Evolutionary conservation across 2,329 filamentous ascomycete species (phyloP).

Genomic region (Ceratocystis colombiana): DNA sequence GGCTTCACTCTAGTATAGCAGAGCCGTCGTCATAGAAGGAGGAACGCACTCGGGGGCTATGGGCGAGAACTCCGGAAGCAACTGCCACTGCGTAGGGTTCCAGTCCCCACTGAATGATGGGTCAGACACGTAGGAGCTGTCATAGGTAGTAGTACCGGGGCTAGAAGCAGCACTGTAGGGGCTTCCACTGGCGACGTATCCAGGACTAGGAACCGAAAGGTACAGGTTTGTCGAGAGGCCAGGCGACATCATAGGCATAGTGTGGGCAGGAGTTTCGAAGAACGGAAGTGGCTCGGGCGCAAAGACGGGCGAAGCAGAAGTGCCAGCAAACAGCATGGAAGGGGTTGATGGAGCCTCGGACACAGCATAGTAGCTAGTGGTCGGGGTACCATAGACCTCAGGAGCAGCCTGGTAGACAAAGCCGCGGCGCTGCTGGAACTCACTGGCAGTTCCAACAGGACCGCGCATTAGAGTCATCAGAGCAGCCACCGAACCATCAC

Average conservation of each 20-base stretch:
- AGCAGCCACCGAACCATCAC: not conserved
- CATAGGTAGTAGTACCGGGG: constrained; percentile 21
- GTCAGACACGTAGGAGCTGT: constrained; percentile 20
- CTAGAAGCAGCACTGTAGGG: constrained; percentile 23
- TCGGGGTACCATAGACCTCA: constrained; percentile 20
- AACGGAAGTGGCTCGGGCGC: constrained; percentile 15
- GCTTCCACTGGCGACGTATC: constrained; percentile 17
- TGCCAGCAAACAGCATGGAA: constrained; percentile 17
- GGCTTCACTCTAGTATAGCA: constrained; percentile 21
- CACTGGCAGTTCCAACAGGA: constrained; percentile 16
- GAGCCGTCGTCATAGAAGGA: constrained; percentile 22
- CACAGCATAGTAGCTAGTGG: constrained; percentile 21
- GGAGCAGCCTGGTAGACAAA: constrained; percentile 16
- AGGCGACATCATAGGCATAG: constrained; percentile 23
- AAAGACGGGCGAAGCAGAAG: constrained; percentile 17
- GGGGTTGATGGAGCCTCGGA: constrained; percentile 16
- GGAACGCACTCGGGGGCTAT: constrained; percentile 25
- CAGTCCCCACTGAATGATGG: constrained; percentile 16
- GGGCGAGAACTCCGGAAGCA: constrained; percentile 19
- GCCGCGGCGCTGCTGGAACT: constrained; percentile 21
- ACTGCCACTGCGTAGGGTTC: constrained; percentile 17
- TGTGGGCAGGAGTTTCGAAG: constrained; percentile 14
- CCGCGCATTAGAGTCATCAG: constrained; percentile 17
- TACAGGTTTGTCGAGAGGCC: constrained; percentile 15
- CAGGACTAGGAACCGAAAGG: constrained; percentile 20